Conservation (phyloP, 495 filamentous ascomycete species). For the Apiosordaria backusii region DNA sequence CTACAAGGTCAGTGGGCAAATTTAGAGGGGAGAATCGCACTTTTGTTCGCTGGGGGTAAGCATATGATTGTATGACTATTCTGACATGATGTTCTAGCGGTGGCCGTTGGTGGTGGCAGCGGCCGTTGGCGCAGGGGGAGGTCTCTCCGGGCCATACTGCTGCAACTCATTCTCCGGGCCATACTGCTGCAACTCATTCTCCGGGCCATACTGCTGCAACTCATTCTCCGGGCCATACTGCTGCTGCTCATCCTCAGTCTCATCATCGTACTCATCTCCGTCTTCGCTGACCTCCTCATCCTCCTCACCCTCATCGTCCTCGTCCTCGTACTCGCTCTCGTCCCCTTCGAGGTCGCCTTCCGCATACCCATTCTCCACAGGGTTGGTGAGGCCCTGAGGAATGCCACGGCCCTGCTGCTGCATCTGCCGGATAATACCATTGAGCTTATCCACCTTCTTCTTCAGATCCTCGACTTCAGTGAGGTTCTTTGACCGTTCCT, state of each 20-base stretch:
- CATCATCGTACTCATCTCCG: slow-evolving; percentile 61
- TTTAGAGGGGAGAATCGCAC: not conserved
- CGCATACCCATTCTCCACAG: slow-evolving; percentile 51
- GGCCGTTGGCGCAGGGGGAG: slow-evolving; percentile 51
- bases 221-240: too few relatives aligned
- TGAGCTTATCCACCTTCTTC: slow-evolving; percentile 88
- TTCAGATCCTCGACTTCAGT: slow-evolving; percentile 75
- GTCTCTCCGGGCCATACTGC: slow-evolving; percentile 53
- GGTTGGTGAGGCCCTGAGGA: slow-evolving; percentile 54
- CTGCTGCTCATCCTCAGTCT: slow-evolving; percentile 56
- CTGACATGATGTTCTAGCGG: slow-evolving; percentile 15
- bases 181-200: slow-evolving; percentile 52
- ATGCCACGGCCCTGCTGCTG: slow-evolving; percentile 80
- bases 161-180: too few relatives aligned
- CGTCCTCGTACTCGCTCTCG: slow-evolving; percentile 74
- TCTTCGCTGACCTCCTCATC: slow-evolving; percentile 52
- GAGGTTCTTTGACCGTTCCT: slow-evolving; percentile 80
- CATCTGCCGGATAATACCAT: slow-evolving; percentile 90
- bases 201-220: slow-evolving; percentile 53
- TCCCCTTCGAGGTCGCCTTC: slow-evolving; percentile 61
- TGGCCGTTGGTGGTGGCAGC: slow-evolving; percentile 34
- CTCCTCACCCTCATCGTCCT: slow-evolving; percentile 50
- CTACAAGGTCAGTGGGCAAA: not conserved
- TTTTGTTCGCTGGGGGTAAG: not conserved
- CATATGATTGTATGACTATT: not conserved